Evolutionary conservation across 495 filamentous ascomycete species (phyloP), one percentile per base, ranked within the genome.

Genomic region (Mytilinidion resinicola): DNA sequence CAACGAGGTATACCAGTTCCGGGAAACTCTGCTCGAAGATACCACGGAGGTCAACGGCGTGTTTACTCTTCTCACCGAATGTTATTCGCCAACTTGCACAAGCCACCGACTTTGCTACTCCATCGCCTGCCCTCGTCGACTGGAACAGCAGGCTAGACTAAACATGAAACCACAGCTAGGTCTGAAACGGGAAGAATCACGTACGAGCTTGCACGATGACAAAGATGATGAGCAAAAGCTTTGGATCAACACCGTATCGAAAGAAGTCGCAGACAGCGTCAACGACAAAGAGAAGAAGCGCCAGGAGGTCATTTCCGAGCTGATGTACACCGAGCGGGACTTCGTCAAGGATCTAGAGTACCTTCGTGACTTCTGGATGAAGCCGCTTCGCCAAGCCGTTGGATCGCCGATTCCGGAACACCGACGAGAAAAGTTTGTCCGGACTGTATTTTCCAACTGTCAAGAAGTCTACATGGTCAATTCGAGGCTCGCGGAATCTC

Each of bases 281-380:
- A 80, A 82, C 42, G 95, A 99, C 57, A 82, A 80, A 58, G 93
- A 99, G 69, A 95, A 95, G 83, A 97, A 96, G 74, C 83, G 95
- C 9, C 95, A 99, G 68, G 95, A 99, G 68, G 85, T 97, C 57
- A 96, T 99, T 60, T 96, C 92, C 21, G 95, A 99, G 69, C 85
- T 96, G 61, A 96, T 95, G 84, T 99, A 99, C 71, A 99, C 95
- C 0, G 95, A 99, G 71, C 84, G 95, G 39, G 95, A 99, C 73
- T 99, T 99, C 64, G 95, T 99, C 70, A 99, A 99, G 76, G 95
- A 99, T 69, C 77, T 99, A 63, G 95, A 99, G 69, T 99, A 99
- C 67, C 74, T 99, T 33, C 84, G 92, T 57, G 95, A 99, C 74
- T 97, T 97, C 81, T 99, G 95, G 95, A 96, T 97, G 77, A 83